Conservation (phyloP, 805 yeast species). For the Candida stauntonica region DNA sequence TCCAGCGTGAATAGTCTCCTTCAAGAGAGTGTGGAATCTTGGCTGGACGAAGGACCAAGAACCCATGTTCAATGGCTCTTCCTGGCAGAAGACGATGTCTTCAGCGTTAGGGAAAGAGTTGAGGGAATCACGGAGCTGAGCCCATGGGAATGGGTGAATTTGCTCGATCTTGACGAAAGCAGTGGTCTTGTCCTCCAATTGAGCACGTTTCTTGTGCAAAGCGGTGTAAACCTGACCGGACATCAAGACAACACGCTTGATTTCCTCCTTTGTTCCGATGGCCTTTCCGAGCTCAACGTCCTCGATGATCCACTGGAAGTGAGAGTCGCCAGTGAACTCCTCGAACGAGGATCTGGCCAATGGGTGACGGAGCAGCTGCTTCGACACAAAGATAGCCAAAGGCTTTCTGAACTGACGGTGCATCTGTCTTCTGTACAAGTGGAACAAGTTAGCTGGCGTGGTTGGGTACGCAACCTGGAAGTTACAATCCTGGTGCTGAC, state of each 20-base stretch:
- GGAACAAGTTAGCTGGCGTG: slow-evolving; percentile 96
- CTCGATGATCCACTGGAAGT: slow-evolving; percentile 94
- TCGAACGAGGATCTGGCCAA: slow-evolving; percentile 80
- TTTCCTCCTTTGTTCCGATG: slow-evolving; percentile 73
- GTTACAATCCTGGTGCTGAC: slow-evolving; percentile 99
- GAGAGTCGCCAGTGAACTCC: slow-evolving; percentile 89
- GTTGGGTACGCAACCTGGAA: slow-evolving; percentile 98
- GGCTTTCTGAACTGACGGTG: slow-evolving; percentile 98
- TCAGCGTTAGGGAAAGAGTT: slow-evolving; percentile 74
- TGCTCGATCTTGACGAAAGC: slow-evolving; percentile 91
- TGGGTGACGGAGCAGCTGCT: slow-evolving; percentile 93
- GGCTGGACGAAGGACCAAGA: slow-evolving; percentile 77
- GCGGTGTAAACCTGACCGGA: slow-evolving; percentile 96
- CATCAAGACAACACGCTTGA: slow-evolving; percentile 79
- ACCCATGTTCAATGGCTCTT: slow-evolving; percentile 98
- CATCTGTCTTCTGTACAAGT: slow-evolving; percentile 96
- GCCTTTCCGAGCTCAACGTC: slow-evolving; percentile 81
- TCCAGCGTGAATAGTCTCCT: slow-evolving; percentile 67
- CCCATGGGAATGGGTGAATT: slow-evolving; percentile 98
- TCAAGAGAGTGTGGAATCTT: slow-evolving; percentile 72
- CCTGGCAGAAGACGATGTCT: slow-evolving; percentile 96
- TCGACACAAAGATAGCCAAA: slow-evolving; percentile 81
- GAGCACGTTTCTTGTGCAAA: slow-evolving; percentile 81
- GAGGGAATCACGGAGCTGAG: slow-evolving; percentile 82
- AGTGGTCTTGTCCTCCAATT: slow-evolving; percentile 71